Evolutionary conservation across 2,329 filamentous ascomycete species (phyloP).

Genomic region (Tolypocladium paradoxum): DNA sequence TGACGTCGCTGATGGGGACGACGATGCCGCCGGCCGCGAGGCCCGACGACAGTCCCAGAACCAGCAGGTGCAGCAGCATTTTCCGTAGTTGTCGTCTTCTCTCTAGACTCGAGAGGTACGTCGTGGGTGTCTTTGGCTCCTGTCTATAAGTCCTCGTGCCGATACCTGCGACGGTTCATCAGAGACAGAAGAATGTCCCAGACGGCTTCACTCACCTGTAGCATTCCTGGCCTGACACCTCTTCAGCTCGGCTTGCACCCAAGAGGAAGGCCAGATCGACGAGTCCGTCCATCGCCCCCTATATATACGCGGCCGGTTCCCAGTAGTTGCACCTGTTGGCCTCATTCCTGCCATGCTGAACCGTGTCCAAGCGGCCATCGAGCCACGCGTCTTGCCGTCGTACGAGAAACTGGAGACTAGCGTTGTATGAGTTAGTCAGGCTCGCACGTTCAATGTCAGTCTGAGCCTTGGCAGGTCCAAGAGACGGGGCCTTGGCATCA

Average conservation of each 20-base stretch:
- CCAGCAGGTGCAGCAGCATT: slow-evolving; percentile 1
- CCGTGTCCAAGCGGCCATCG: background rate
- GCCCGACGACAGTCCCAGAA: slow-evolving; percentile 6
- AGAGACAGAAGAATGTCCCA: background rate
- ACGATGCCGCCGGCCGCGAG: slow-evolving; percentile 13
- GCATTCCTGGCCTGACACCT: background rate
- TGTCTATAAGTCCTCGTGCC: background rate
- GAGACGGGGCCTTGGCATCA: background rate
- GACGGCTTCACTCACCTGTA: background rate
- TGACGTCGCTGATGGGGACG: slow-evolving; percentile 14
- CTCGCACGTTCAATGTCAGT: background rate
- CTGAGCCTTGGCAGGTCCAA: background rate
- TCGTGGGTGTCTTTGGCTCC: background rate
- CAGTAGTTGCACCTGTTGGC: background rate
- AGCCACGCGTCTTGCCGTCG: background rate
- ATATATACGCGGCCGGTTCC: background rate
- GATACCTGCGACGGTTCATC: background rate
- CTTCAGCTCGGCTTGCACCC: background rate
- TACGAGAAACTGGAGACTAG: background rate
- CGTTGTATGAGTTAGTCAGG: background rate
- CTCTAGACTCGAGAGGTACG: background rate
- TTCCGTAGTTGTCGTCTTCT: background rate
- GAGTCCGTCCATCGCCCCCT: background rate
- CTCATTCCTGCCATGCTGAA: background rate
- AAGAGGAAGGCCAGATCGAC: background rate